Conservation (phyloP, 1,284 basidiomycete genomes). For the Anthracocystis setariae region DNA sequence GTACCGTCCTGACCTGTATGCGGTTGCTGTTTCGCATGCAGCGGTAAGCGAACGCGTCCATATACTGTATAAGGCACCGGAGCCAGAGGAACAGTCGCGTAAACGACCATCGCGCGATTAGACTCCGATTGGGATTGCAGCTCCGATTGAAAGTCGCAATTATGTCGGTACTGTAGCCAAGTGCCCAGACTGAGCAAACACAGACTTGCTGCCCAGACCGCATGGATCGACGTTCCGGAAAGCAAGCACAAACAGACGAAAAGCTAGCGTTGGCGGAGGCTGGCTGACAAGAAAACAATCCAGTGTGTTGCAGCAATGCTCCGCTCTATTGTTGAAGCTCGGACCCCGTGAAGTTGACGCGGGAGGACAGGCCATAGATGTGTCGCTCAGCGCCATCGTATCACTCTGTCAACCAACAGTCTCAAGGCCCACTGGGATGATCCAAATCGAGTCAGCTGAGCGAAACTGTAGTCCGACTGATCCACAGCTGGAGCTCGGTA, state of each 20-base stretch:
- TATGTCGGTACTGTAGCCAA: background rate
- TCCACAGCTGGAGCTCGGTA: too few relatives aligned
- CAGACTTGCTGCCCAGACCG: background rate
- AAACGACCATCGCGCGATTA: slow-evolving; percentile 16
- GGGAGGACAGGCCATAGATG: too few relatives aligned
- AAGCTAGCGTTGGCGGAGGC: too few relatives aligned
- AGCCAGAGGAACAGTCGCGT: slow-evolving; percentile 14
- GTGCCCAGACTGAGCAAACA: background rate
- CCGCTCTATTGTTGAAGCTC: too few relatives aligned
- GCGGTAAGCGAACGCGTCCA: slow-evolving; percentile 4
- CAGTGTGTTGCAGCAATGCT: too few relatives aligned
- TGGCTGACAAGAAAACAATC: background rate
- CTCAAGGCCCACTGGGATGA: too few relatives aligned
- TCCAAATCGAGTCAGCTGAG: too few relatives aligned
- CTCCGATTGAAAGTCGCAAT: slow-evolving; percentile 2
- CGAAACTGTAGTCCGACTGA: too few relatives aligned
- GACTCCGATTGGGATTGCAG: slow-evolving; percentile 11
- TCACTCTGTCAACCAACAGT: too few relatives aligned
- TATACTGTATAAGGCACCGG: too few relatives aligned
- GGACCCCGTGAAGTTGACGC: too few relatives aligned
- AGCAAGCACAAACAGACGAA: background rate
- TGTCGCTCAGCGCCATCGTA: too few relatives aligned
- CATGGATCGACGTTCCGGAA: background rate
- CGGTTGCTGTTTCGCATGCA: background rate
- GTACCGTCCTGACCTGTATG: background rate